A percentile compares a stretch with the other conserved stretches of the same genome.
Evolutionary conservation across 345 rosid species (phyloP).

Genomic region (Brassica juncea): DNA sequence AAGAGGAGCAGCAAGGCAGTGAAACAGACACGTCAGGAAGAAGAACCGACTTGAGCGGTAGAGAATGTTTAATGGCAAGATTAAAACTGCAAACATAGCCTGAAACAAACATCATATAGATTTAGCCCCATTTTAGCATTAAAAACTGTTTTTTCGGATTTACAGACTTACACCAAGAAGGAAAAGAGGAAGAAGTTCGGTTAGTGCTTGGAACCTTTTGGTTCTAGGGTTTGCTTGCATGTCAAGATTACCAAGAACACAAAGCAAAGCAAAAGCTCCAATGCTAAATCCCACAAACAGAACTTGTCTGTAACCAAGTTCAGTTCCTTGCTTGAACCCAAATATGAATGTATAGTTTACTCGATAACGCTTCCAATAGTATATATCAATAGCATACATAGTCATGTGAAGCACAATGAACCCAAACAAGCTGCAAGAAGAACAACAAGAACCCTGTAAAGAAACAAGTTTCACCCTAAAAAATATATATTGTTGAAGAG

Average conservation of each 20-base stretch:
- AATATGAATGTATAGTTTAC: slow-evolving; percentile 70
- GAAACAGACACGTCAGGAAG: slow-evolving; percentile 41
- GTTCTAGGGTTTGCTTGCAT: slow-evolving; percentile 52
- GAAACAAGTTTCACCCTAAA: neutral
- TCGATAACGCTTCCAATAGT: slow-evolving; percentile 48
- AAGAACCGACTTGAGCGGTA: slow-evolving; percentile 47
- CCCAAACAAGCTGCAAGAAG: slow-evolving; percentile 49
- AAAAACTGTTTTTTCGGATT: slow-evolving; percentile 11
- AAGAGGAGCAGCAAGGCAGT: slow-evolving; percentile 44
- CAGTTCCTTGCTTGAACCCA: slow-evolving; percentile 73
- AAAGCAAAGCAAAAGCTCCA: slow-evolving; percentile 51
- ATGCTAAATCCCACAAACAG: slow-evolving; percentile 54
- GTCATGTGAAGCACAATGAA: slow-evolving; percentile 52
- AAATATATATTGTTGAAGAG: neutral
- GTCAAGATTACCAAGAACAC: slow-evolving; percentile 60
- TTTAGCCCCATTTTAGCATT: neutral
- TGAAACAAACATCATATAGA: slow-evolving; percentile 39
- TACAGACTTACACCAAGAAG: slow-evolving; percentile 39
- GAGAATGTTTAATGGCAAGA: slow-evolving; percentile 53
- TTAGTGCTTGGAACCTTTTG: slow-evolving; percentile 38
- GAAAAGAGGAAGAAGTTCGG: slow-evolving; percentile 52
- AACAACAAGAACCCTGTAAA: neutral
- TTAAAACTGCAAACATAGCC: slow-evolving; percentile 46
- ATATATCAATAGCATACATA: slow-evolving; percentile 46
- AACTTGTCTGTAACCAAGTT: slow-evolving; percentile 65